Percentiles rank a stretch among this genome's conserved stretches.
Evolutionary conservation across 202 grass and related monocot species (phyloP).

Genomic region (Dendrocalamus latiflorus): DNA sequence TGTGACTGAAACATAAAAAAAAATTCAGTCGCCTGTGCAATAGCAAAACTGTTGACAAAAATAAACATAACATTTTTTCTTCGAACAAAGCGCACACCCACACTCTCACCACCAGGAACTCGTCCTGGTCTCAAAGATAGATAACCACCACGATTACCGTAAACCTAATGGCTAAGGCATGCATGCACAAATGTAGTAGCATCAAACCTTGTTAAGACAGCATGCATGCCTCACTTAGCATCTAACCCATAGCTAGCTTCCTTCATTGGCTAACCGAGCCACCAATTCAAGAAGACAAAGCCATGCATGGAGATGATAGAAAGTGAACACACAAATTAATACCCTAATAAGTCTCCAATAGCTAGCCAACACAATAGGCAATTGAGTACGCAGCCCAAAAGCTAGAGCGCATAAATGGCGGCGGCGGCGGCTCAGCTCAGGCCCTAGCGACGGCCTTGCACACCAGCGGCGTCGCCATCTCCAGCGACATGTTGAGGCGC

Average conservation of each 20-base stretch:
- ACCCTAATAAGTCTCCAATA: background rate
- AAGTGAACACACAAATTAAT: background rate
- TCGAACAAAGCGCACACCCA: background rate
- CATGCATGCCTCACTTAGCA: background rate
- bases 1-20: no score
- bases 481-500: conserved; percentile 70
- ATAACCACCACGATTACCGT: background rate
- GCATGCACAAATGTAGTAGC: background rate
- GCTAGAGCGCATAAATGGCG: background rate
- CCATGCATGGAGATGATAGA: background rate
- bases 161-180: background rate
- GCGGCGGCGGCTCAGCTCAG: background rate
- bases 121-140: background rate
- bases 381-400: background rate
- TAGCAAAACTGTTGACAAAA: background rate
- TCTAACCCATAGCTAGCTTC: conserved; percentile 7
- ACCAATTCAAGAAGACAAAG: background rate
- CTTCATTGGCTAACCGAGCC: background rate
- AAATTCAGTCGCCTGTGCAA: no score
- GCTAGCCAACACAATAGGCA: background rate
- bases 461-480: conserved; percentile 70
- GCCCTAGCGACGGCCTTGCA: conserved; percentile 44
- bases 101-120: background rate
- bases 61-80: background rate
- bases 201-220: background rate